phyloP scores from a whole-genome alignment of 306 rosid genomes.

The Cucurbita pepo region DNA sequence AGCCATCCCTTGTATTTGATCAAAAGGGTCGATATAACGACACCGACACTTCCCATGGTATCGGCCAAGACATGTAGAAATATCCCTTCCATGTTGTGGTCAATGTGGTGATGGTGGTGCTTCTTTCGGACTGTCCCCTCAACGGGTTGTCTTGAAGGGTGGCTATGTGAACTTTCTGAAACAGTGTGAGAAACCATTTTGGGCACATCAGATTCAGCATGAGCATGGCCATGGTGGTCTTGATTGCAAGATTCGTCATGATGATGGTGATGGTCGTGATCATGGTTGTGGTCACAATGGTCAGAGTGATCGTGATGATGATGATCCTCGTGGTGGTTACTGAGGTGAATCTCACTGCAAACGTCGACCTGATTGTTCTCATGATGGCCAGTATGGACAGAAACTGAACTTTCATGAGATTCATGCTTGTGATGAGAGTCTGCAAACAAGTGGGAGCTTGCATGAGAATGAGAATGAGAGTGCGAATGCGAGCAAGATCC shows the following conservation, averaged over 20 bases:
- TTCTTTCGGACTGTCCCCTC: slow-evolving; percentile 14
- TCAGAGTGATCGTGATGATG: not conserved
- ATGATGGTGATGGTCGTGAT: not conserved
- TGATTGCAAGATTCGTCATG: not conserved
- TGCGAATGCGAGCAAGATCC: slow-evolving; percentile 47
- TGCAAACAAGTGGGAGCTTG: not conserved
- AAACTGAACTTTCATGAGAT: slow-evolving; percentile 20
- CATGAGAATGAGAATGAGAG: slow-evolving; percentile 20
- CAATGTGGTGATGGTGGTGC: slow-evolving; percentile 62
- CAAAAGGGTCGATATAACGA: slow-evolving; percentile 74
- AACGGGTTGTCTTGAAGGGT: not conserved
- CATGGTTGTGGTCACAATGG: slow-evolving; percentile 10
- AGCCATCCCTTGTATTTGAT: slow-evolving; percentile 96
- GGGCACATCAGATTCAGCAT: not conserved
- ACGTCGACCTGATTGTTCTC: slow-evolving; percentile 12
- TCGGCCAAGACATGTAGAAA: slow-evolving; percentile 93
- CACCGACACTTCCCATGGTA: slow-evolving; percentile 95
- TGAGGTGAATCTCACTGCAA: not conserved
- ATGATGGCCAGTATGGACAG: slow-evolving; percentile 16
- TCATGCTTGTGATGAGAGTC: slow-evolving; percentile 12
- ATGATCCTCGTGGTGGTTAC: not conserved
- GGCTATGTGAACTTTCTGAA: slow-evolving; percentile 10
- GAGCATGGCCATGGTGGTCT: slow-evolving; percentile 5
- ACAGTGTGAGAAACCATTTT: slow-evolving; percentile 6
- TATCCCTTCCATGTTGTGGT: slow-evolving; percentile 99